These are phyloP conservation scores for Ustanciosporium gigantosporum DNA, from an alignment of 1,284 basidiomycete genomes.

Conservation along the genomic window DNA sequence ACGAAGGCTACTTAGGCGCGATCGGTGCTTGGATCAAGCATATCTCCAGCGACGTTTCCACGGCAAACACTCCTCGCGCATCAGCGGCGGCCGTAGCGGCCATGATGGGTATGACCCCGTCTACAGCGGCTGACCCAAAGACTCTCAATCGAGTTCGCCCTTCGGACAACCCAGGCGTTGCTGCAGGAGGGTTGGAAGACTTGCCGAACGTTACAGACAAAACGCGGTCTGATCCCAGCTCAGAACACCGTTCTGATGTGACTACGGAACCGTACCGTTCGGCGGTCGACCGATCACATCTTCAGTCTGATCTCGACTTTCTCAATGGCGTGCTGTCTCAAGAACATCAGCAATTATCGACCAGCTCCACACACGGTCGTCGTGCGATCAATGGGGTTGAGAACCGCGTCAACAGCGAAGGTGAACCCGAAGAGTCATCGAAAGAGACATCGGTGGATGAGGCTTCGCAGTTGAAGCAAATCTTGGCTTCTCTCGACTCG, in stretches of 20 bases:
- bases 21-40: conserved; percentile 61
- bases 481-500: conserved; percentile 27
- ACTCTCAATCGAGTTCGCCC: conserved; percentile 20
- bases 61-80: conserved; percentile 6
- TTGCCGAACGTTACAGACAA: not conserved
- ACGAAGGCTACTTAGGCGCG: conserved; percentile 93
- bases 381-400: conserved; percentile 5
- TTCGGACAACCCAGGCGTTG: too few species aligned
- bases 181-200: too few species aligned
- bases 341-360: conserved; percentile 4
- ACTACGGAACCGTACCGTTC: too few species aligned
- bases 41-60: conserved; percentile 32
- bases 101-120: not conserved
- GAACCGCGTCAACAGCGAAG: not conserved
- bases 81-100: conserved; percentile 10
- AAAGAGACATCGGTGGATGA: conserved; percentile 5
- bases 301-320: conserved; percentile 28
- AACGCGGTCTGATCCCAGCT: too few species aligned
- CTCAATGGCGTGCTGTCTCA: conserved; percentile 26
- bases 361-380: not conserved
- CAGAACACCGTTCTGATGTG: too few species aligned
- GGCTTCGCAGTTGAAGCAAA: conserved; percentile 30
- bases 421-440: not conserved
- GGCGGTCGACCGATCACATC: not conserved
- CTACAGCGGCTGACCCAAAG: conserved; percentile 17